Conservation (phyloP, 2,329 filamentous ascomycete species). For the Xenosphaeropsis pyriputrescens region DNA sequence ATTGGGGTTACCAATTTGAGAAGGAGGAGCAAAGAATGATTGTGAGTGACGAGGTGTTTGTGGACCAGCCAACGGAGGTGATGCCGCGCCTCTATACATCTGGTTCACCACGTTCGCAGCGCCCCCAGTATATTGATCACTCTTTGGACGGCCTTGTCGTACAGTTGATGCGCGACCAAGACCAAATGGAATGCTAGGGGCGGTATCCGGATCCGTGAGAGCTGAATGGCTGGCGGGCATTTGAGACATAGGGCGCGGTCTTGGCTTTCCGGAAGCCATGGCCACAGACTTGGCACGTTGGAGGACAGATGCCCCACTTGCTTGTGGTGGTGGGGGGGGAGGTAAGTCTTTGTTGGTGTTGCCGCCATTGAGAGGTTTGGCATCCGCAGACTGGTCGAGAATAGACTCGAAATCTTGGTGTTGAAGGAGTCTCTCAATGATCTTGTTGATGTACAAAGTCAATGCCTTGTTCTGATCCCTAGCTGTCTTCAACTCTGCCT, state of each 20-base stretch:
- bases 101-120: conserved; percentile 69
- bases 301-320: conserved; percentile 32
- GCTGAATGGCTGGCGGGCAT: conserved; percentile 28
- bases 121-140: conserved; percentile 40
- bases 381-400: conserved; percentile 62
- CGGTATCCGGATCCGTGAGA: conserved; percentile 54
- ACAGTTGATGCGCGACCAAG: conserved; percentile 37
- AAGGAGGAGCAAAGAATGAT: conserved; percentile 44
- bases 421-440: conserved; percentile 87
- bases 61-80: conserved; percentile 35
- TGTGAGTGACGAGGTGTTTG: conserved; percentile 42
- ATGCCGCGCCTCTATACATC: conserved; percentile 66
- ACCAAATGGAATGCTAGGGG: conserved; percentile 61
- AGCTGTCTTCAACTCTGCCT: conserved; percentile 62
- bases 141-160: conserved; percentile 37
- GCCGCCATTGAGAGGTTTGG: conserved; percentile 25
- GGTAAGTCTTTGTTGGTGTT: conserved; percentile 67
- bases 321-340: conserved; percentile 43
- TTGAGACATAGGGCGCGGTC: conserved; percentile 40
- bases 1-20: conserved; percentile 34
- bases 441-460: conserved; percentile 97
- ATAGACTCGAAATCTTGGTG: conserved; percentile 94
- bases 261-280: conserved; percentile 28
- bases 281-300: conserved; percentile 49
- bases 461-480: conserved; percentile 96